phyloP scores from a whole-genome alignment of 208 protist species.

The Crithidia bombi region DNA sequence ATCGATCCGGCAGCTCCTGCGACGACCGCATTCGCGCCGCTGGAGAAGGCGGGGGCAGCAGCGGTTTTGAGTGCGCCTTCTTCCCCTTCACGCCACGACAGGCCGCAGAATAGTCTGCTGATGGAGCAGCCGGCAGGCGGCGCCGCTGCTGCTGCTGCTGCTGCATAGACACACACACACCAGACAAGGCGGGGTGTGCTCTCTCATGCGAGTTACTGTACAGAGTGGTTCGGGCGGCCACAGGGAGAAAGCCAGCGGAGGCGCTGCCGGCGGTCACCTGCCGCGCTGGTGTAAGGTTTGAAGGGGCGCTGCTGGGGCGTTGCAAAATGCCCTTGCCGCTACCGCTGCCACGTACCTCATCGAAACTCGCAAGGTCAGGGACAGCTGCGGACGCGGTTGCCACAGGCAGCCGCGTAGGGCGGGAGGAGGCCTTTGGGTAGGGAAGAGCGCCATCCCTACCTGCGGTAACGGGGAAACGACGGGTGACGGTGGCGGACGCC shows the following conservation, averaged over 20 bases:
- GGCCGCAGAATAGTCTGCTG: not conserved
- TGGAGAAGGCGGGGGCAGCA: not conserved
- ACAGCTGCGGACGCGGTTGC: not conserved
- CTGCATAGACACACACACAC: not conserved
- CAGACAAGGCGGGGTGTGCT: not conserved
- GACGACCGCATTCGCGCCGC: not conserved
- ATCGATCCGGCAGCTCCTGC: not conserved
- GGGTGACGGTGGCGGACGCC: slow-evolving; percentile 1
- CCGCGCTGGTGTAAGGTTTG: not conserved
- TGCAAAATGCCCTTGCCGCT: not conserved
- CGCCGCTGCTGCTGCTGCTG: not conserved
- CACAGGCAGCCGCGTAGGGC: not conserved
- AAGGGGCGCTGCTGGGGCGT: slow-evolving; percentile 16
- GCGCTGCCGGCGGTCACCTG: not conserved
- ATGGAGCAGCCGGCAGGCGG: too few relatives aligned
- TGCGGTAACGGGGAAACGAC: not conserved
- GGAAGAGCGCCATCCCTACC: not conserved
- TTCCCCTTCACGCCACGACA: not conserved
- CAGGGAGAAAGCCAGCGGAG: not conserved
- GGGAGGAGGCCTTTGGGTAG: not conserved
- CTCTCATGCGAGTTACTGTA: not conserved
- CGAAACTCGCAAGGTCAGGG: not conserved
- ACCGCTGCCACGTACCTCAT: not conserved
- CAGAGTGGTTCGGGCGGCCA: not conserved
- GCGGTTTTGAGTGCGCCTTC: not conserved